phyloP scores from a whole-genome alignment of 2,329 filamentous ascomycete species.

The Hortaea werneckii region DNA sequence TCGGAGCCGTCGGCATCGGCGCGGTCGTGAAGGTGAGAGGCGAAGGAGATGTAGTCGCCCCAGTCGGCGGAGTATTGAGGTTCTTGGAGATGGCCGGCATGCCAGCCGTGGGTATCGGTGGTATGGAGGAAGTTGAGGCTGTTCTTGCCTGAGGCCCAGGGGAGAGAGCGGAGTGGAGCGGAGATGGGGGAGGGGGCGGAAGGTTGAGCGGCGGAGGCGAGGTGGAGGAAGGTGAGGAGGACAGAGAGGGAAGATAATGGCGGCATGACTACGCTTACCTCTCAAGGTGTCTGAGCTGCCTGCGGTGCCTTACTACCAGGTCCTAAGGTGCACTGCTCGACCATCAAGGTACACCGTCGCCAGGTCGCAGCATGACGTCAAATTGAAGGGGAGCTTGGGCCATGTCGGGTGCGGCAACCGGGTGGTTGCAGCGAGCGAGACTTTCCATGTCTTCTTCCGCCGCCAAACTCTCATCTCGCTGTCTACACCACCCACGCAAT shows the following conservation, averaged over 20 bases:
- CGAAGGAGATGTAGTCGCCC: conserved; percentile 95
- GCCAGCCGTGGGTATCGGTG: conserved; percentile 91
- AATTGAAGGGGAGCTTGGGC: too few relatives aligned
- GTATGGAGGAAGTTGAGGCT: conserved; percentile 92
- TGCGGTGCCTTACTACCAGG: too few relatives aligned
- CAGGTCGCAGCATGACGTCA: too few relatives aligned
- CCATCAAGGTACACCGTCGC: too few relatives aligned
- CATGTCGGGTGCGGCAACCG: too few relatives aligned
- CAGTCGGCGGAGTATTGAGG: conserved; percentile 91
- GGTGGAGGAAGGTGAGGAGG: conserved; percentile 16
- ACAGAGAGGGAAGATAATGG: not conserved
- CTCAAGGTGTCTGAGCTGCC: too few relatives aligned
- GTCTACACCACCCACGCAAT: too few relatives aligned
- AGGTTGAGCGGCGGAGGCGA: conserved; percentile 52
- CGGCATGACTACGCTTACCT: too few relatives aligned
- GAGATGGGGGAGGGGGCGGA: conserved; percentile 66
- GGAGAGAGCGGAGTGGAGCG: conserved; percentile 71
- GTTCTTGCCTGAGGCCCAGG: conserved; percentile 60
- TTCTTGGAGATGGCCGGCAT: conserved; percentile 85
- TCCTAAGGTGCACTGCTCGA: too few relatives aligned
- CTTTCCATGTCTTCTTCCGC: too few relatives aligned
- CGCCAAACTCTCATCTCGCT: too few relatives aligned
- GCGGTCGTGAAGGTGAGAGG: conserved; percentile 66
- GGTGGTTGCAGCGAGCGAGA: too few relatives aligned
- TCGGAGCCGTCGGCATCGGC: conserved; percentile 73